A percentile compares a stretch with the other conserved stretches of the same genome.
These are phyloP conservation scores for Penicillium cataractarum DNA, from an alignment of 495 filamentous ascomycete species.

Conservation along the genomic window DNA sequence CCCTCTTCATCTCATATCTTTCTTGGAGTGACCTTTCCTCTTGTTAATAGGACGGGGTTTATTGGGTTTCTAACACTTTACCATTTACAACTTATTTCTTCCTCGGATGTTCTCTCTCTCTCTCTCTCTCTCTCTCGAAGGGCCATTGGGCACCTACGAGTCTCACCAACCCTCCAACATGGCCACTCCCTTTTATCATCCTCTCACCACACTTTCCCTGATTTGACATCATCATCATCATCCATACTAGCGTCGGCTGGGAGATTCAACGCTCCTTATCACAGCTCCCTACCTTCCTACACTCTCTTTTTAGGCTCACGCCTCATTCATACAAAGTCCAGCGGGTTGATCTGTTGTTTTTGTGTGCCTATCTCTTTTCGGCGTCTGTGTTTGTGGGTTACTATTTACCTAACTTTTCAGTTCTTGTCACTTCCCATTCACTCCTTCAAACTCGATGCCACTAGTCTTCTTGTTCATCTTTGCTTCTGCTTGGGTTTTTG, in stretches of 20 bases:
- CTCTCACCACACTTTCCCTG: constrained; percentile 13
- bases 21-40: background rate
- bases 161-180: constrained; percentile 8
- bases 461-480: constrained; percentile 16
- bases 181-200: constrained; percentile 3
- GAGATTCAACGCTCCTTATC: constrained; percentile 28
- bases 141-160: background rate
- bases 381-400: constrained; percentile 29
- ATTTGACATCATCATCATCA: constrained; percentile 17
- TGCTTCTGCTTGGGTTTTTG: constrained; percentile 16
- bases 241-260: background rate
- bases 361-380: constrained; percentile 14
- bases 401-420: constrained; percentile 16
- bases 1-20: background rate
- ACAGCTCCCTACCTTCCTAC: constrained; percentile 19
- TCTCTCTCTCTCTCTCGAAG: too few relatives aligned
- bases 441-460: constrained; percentile 31
- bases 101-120: background rate
- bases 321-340: constrained; percentile 31
- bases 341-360: constrained; percentile 33
- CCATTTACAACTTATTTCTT: background rate
- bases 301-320: constrained; percentile 25
- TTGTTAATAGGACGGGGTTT: background rate
- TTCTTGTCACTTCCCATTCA: constrained; percentile 27
- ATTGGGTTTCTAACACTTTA: background rate